A percentile compares a stretch with the other conserved stretches of the same genome.
phyloP scores from a whole-genome alignment of 78 protist species.

The Dictyostelium brefeldianum region DNA sequence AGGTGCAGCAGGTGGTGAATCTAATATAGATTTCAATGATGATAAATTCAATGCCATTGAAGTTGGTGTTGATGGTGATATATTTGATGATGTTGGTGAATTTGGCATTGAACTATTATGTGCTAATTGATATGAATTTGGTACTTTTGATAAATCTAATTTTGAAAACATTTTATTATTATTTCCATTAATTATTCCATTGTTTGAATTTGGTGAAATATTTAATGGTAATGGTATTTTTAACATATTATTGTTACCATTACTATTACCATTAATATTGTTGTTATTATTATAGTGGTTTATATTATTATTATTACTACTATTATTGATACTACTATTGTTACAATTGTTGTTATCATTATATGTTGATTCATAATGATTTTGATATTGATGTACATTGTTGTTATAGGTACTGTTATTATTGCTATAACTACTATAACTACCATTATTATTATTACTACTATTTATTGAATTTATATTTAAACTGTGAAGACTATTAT shows the following conservation, averaged over 20 bases:
- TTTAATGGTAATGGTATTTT: not conserved
- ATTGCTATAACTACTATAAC: no score
- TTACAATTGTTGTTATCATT: not conserved
- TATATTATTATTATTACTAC: not conserved
- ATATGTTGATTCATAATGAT: no score
- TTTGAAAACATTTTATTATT: constrained; percentile 5
- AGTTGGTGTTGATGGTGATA: constrained; percentile 9
- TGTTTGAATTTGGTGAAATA: not conserved
- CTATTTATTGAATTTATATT: no score
- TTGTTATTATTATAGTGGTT: not conserved
- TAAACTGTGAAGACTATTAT: no score
- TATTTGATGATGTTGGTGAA: not conserved
- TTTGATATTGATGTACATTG: not conserved
- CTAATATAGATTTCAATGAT: constrained; percentile 5
- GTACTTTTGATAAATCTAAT: constrained; percentile 19
- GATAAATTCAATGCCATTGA: constrained; percentile 9
- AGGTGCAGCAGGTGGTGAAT: constrained; percentile 5
- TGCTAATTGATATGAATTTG: not conserved
- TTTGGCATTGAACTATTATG: constrained; percentile 3
- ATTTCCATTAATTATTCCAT: not conserved
- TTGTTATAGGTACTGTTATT: no score
- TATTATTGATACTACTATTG: not conserved
- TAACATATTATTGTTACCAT: not conserved
- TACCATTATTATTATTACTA: no score
- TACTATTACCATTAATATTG: not conserved